A percentile compares a stretch with the other conserved stretches of the same genome.
These are phyloP conservation scores for Cerrena zonata DNA, from an alignment of 1,284 basidiomycete species.

Conservation along the genomic window DNA sequence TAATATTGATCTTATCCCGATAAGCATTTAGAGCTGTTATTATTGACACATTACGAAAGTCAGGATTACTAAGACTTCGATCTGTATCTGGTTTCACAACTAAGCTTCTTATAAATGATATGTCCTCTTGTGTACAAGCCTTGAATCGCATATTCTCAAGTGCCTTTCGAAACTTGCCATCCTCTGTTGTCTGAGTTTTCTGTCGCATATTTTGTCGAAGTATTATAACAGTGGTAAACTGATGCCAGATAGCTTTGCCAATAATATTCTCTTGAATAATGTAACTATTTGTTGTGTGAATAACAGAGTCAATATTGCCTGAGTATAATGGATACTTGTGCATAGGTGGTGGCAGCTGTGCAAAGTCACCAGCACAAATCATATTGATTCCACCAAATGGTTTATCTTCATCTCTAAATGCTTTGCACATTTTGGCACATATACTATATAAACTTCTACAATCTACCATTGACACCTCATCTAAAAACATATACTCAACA, in stretches of 20 bases:
- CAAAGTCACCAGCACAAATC: slow-evolving; percentile 13
- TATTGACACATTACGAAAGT: slow-evolving; percentile 28
- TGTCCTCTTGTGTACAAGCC: not conserved
- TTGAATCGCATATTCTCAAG: slow-evolving; percentile 4
- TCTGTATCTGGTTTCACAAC: not conserved
- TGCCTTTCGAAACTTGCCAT: slow-evolving; percentile 1
- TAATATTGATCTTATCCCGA: slow-evolving; percentile 29
- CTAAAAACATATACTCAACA: slow-evolving; percentile 30
- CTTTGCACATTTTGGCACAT: slow-evolving; percentile 1
- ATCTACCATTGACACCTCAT: slow-evolving; percentile 13
- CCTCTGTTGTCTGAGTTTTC: not conserved
- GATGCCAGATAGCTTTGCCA: slow-evolving; percentile 7
- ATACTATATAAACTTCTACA: slow-evolving; percentile 7
- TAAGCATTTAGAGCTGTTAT: slow-evolving; percentile 29
- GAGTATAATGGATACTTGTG: not conserved
- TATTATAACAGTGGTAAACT: slow-evolving; percentile 10
- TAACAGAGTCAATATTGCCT: not conserved
- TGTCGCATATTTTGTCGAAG: slow-evolving; percentile 11
- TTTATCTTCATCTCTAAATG: not conserved
- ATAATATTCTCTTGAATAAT: not conserved
- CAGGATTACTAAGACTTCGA: slow-evolving; percentile 13
- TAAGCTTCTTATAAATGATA: not conserved
- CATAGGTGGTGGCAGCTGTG: slow-evolving; percentile 15
- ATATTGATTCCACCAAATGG: slow-evolving; percentile 10
- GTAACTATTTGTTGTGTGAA: not conserved